Conservation (phyloP, 148 eudicot genomes). For the Dysphania ambrosioides region DNA sequence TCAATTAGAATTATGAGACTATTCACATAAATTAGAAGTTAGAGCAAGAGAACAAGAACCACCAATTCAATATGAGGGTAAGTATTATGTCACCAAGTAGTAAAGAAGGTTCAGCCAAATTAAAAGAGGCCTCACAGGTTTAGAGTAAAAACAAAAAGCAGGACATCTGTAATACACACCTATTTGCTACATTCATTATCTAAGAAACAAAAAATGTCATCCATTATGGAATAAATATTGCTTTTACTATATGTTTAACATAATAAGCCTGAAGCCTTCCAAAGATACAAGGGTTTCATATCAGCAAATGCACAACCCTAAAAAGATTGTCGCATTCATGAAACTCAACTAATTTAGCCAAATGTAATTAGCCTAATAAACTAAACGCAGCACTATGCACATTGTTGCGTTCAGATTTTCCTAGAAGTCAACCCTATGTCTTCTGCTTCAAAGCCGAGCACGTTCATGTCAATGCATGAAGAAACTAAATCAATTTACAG, state of each 20-base stretch:
- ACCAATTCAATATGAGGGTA: too few relatives aligned
- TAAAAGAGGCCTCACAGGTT: too few relatives aligned
- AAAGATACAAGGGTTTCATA: background rate
- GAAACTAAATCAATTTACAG: conserved; percentile 22
- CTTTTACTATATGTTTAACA: background rate
- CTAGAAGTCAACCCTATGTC: conserved; percentile 1
- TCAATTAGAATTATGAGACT: background rate
- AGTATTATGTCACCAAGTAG: background rate
- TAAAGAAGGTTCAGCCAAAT: background rate
- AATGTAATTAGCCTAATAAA: background rate
- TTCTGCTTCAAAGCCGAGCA: background rate
- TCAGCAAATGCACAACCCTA: conserved; percentile 16
- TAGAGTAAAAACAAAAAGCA: background rate
- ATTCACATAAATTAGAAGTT: background rate
- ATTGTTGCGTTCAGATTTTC: conserved; percentile 15
- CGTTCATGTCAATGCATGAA: conserved; percentile 14
- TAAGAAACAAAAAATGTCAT: background rate
- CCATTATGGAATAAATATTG: background rate
- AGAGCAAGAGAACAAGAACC: background rate
- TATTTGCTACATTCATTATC: background rate
- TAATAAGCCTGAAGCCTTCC: background rate
- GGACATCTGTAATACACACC: background rate
- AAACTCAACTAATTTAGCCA: conserved; percentile 2
- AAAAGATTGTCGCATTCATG: conserved; percentile 7
- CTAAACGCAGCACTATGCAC: conserved; percentile 27